Evolutionary conservation across 192 early-diverging fungal species (phyloP).

Genomic region (Gryganskiella cystojenkinii): DNA sequence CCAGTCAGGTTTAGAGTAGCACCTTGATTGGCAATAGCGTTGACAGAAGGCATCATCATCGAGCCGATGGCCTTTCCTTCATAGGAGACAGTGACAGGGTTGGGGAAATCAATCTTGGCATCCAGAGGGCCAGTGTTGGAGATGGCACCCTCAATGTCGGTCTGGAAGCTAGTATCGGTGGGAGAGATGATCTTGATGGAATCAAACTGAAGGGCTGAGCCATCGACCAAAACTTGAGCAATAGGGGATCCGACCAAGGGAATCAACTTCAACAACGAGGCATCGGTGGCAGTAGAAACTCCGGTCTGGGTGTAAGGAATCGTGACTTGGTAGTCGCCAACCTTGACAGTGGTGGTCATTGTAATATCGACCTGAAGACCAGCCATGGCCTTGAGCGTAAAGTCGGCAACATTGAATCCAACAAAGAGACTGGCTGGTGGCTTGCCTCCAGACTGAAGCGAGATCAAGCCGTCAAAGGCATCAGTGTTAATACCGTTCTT

Average conservation of each 20-base stretch:
- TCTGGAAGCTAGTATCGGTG: conserved; percentile 37
- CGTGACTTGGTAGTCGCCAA: conserved; percentile 53
- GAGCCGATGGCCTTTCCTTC: conserved; percentile 48
- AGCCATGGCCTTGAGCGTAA: conserved; percentile 43
- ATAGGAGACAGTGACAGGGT: conserved; percentile 49
- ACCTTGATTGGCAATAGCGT: conserved; percentile 42
- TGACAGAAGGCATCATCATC: conserved; percentile 50
- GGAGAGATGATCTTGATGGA: conserved; percentile 43
- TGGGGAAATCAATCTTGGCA: conserved; percentile 58
- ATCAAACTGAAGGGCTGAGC: conserved; percentile 39
- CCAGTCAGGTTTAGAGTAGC: conserved; percentile 48
- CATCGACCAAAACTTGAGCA: conserved; percentile 53
- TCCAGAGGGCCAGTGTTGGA: conserved; percentile 60
- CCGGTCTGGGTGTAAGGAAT: conserved; percentile 45
- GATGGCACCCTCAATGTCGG: conserved; percentile 56
- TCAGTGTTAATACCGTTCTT: conserved; percentile 30
- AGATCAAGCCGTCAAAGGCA: conserved; percentile 51
- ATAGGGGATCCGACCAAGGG: conserved; percentile 59
- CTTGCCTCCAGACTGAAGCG: conserved; percentile 15
- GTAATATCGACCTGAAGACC: conserved; percentile 48
- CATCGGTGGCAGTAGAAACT: conserved; percentile 48
- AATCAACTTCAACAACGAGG: conserved; percentile 44
- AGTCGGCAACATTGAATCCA: conserved; percentile 47
- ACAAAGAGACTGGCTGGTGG: conserved; percentile 30
- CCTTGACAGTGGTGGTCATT: conserved; percentile 31